A percentile compares a stretch with the other conserved stretches of the same genome.
These are phyloP conservation scores for Diaporthe sp. DNA, from an alignment of 2,329 filamentous ascomycete genomes.

Conservation along the genomic window DNA sequence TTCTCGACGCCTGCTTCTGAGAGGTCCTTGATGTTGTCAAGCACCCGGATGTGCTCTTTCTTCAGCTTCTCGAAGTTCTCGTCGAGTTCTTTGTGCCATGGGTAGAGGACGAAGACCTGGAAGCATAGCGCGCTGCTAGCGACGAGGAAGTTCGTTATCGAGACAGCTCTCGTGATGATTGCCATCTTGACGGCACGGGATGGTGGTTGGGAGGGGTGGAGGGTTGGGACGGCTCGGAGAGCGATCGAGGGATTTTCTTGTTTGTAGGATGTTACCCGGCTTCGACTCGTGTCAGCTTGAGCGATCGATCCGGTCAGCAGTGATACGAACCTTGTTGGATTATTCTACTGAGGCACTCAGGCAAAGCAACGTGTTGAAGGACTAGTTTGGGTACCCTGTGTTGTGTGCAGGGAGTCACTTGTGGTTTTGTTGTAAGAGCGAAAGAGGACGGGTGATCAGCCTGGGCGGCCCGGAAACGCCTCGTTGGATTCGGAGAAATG, in stretches of 20 bases:
- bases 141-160: constrained; percentile 75
- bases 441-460: not conserved
- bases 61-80: constrained; percentile 72
- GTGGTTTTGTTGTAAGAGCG: constrained; percentile 19
- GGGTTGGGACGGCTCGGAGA: not conserved
- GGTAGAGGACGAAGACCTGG: constrained; percentile 79
- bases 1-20: constrained; percentile 24
- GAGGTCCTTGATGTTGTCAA: constrained; percentile 44
- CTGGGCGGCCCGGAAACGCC: constrained; percentile 22
- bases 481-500: constrained; percentile 29
- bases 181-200: constrained; percentile 20
- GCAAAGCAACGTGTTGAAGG: not conserved
- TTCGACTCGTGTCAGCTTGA: constrained; percentile 20
- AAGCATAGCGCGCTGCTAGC: constrained; percentile 76
- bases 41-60: constrained; percentile 66
- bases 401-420: constrained; percentile 35
- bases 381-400: not conserved
- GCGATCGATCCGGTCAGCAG: not conserved
- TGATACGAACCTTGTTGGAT: constrained; percentile 8
- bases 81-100: constrained; percentile 78
- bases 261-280: not conserved
- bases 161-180: constrained; percentile 61
- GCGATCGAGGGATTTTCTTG: not conserved
- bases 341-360: not conserved
- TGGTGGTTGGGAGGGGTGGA: not conserved